Evolutionary conservation across 2,329 filamentous ascomycete genomes (phyloP).

Genomic region (Nemania diffusa): DNA sequence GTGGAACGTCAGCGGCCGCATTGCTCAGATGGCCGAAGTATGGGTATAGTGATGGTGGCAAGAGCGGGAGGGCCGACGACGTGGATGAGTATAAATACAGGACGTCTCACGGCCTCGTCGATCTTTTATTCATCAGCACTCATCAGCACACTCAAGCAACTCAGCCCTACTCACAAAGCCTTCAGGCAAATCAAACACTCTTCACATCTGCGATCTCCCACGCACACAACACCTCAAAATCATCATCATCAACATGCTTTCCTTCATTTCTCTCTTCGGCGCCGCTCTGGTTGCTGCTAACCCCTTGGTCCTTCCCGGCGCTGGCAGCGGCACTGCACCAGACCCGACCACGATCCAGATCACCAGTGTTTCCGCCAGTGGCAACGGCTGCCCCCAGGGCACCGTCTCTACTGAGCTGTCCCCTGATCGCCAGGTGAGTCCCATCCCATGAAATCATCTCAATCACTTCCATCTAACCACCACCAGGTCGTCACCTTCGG

Average conservation of each 20-base stretch:
- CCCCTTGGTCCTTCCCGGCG: slow-evolving; percentile 49
- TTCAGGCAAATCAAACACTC: slow-evolving; percentile 23
- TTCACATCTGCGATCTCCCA: slow-evolving; percentile 5
- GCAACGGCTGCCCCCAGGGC: slow-evolving; percentile 58
- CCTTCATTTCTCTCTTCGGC: slow-evolving; percentile 47
- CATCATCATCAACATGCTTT: slow-evolving; percentile 56
- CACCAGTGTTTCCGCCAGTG: slow-evolving; percentile 54
- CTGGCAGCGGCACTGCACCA: slow-evolving; percentile 49
- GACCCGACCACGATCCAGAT: slow-evolving; percentile 56
- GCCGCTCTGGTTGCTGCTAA: slow-evolving; percentile 52
- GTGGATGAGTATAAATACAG: slow-evolving; percentile 42
- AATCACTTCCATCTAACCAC: slow-evolving; percentile 27
- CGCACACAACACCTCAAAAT: slow-evolving; percentile 11
- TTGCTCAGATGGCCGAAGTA: slow-evolving; percentile 9
- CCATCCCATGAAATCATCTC: background rate
- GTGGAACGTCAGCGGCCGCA: slow-evolving; percentile 24
- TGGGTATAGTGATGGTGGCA: slow-evolving; percentile 11
- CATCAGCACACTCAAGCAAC: slow-evolving; percentile 30
- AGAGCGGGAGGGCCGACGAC: slow-evolving; percentile 17
- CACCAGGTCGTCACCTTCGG: slow-evolving; percentile 58
- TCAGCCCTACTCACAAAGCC: slow-evolving; percentile 13
- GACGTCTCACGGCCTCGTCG: slow-evolving; percentile 38
- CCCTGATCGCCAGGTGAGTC: slow-evolving; percentile 54
- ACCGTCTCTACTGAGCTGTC: slow-evolving; percentile 56
- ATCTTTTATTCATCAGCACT: slow-evolving; percentile 42